A percentile compares a stretch with the other conserved stretches of the same genome.
Evolutionary conservation across 208 protist species (phyloP).

Genomic region (Blastocrithidia nonstop): DNA sequence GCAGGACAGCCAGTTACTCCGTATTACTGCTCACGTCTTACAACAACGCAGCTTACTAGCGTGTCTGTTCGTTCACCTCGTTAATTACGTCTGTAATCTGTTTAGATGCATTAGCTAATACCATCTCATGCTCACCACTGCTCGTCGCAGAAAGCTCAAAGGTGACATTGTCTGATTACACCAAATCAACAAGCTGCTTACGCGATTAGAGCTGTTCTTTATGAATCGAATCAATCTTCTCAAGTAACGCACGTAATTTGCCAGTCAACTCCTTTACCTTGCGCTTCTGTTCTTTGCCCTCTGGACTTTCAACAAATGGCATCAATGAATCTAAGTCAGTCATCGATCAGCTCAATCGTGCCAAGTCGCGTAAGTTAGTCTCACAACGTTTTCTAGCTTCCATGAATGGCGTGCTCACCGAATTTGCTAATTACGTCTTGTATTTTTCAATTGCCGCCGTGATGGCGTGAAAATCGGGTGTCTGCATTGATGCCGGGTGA

Average conservation of each 20-base stretch:
- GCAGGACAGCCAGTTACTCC: constrained; percentile 25
- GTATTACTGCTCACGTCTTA: constrained; percentile 26
- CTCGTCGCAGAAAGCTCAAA: constrained; percentile 53
- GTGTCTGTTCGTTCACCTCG: constrained; percentile 23
- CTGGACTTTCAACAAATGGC: constrained; percentile 58
- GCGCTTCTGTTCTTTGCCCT: constrained; percentile 30
- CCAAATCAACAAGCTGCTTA: constrained; percentile 26
- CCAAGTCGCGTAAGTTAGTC: constrained; percentile 31
- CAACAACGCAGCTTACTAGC: constrained; percentile 21
- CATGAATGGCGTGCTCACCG: constrained; percentile 23
- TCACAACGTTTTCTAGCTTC: constrained; percentile 27
- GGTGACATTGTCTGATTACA: constrained; percentile 58
- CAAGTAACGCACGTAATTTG: constrained; percentile 35
- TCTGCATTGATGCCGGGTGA: constrained; percentile 18
- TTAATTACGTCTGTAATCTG: constrained; percentile 46
- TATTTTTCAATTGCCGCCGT: constrained; percentile 28
- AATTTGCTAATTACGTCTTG: constrained; percentile 26
- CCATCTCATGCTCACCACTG: constrained; percentile 19
- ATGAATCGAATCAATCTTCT: constrained; percentile 16
- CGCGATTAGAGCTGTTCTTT: constrained; percentile 16
- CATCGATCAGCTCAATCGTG: constrained; percentile 56
- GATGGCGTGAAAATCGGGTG: constrained; percentile 39
- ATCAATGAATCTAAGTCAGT: constrained; percentile 66
- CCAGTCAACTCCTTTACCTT: constrained; percentile 33
- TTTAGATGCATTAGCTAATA: constrained; percentile 28